These are phyloP conservation scores for Saccharomycodes ludwigii DNA, from an alignment of 805 yeast species.

Conservation along the genomic window DNA sequence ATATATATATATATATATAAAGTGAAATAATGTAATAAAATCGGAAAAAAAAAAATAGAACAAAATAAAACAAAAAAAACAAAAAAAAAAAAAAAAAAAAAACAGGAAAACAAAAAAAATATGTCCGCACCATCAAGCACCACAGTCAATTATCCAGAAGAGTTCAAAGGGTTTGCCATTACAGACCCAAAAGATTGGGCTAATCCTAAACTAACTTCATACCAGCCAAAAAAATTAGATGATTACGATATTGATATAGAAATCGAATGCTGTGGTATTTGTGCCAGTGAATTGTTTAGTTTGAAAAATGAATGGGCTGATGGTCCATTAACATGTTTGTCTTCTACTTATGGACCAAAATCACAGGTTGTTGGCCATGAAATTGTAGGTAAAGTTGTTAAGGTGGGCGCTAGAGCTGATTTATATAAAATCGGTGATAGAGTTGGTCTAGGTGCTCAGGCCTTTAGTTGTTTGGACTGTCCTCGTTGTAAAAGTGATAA, in stretches of 20 bases:
- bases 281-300: slow-evolving; percentile 47
- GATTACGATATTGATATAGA: slow-evolving; percentile 38
- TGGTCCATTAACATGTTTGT: slow-evolving; percentile 29
- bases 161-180: slow-evolving; percentile 47
- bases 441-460: slow-evolving; percentile 40
- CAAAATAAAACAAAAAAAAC: no score
- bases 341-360: slow-evolving; percentile 20
- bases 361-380: slow-evolving; percentile 23
- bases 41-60: no score
- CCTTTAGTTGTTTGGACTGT: slow-evolving; percentile 28
- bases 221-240: slow-evolving; percentile 33
- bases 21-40: no score
- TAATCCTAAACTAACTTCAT: slow-evolving; percentile 37
- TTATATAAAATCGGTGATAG: slow-evolving; percentile 33
- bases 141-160: slow-evolving; percentile 33
- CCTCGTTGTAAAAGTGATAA: slow-evolving; percentile 25
- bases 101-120: no score
- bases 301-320: slow-evolving; percentile 35
- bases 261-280: slow-evolving; percentile 46
- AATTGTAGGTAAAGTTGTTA: slow-evolving; percentile 22
- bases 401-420: slow-evolving; percentile 27
- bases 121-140: no score
- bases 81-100: no score
- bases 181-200: slow-evolving; percentile 36
- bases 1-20: no score